Conservation (phyloP, 2,329 filamentous ascomycete species). For the Atkinsonella texensis region DNA sequence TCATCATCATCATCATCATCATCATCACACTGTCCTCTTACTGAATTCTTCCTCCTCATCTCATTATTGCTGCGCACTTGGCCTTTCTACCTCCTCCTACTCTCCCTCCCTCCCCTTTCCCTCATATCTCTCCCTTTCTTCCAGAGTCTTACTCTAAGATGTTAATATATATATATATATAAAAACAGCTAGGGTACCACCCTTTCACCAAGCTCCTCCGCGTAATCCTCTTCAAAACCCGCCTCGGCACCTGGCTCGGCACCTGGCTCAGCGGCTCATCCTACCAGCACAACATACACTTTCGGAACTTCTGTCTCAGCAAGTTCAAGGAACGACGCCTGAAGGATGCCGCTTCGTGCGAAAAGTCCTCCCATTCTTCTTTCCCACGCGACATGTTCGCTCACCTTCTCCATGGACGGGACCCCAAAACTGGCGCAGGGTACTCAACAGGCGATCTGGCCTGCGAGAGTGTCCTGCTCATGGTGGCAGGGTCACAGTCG, state of each 20-base stretch:
- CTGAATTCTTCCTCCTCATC: neutral
- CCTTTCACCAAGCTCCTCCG: neutral
- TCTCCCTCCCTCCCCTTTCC: no score
- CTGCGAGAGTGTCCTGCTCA: conserved; percentile 14
- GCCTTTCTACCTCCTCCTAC: neutral
- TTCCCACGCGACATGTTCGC: conserved; percentile 13
- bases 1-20: neutral
- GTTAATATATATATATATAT: no score
- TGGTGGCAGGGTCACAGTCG: conserved; percentile 13
- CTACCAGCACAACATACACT: neutral
- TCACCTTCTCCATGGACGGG: conserved; percentile 11
- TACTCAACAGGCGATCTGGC: conserved; percentile 13
- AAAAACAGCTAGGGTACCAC: conserved; percentile 2
- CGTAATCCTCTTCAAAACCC: neutral
- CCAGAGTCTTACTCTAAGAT: no score
- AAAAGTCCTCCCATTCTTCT: neutral
- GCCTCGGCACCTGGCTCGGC: neutral
- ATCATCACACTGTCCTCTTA: neutral
- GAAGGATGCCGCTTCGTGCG: neutral
- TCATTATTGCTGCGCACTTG: neutral
- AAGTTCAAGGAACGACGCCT: conserved; percentile 6
- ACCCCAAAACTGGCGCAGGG: conserved; percentile 15
- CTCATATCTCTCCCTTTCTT: neutral
- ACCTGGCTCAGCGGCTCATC: neutral
- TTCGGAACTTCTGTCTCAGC: neutral